Evolutionary conservation across 495 filamentous ascomycete genomes (phyloP).

Genomic region (Achaetomiella virescens): DNA sequence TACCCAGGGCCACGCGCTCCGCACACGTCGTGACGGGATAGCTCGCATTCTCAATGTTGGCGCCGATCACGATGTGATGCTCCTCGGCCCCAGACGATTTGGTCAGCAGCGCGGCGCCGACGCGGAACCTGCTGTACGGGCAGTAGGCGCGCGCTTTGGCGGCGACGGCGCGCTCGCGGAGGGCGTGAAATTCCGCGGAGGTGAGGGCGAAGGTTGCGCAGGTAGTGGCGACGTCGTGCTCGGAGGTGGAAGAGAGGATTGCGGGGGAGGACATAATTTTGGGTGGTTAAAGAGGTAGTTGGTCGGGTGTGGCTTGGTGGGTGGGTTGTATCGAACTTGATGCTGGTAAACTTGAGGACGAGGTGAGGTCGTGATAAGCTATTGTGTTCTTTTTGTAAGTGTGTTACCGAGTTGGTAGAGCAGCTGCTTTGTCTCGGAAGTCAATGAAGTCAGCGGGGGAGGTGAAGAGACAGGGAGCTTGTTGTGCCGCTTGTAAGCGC

Average conservation of each 20-base stretch:
- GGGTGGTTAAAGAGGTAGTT: neutral
- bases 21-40: conserved; percentile 93
- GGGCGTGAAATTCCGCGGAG: conserved; percentile 51
- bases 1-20: conserved; percentile 79
- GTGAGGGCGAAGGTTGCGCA: conserved; percentile 47
- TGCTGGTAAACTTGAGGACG: neutral
- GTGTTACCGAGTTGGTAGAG: neutral
- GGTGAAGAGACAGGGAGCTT: neutral
- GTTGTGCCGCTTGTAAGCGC: conserved; percentile 5
- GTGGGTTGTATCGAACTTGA: neutral
- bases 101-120: conserved; percentile 76
- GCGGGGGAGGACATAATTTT: neutral
- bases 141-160: conserved; percentile 79
- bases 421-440: neutral
- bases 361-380: neutral
- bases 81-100: neutral
- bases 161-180: conserved; percentile 51
- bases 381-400: neutral
- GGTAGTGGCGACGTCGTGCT: conserved; percentile 19
- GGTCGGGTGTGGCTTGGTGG: neutral
- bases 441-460: neutral
- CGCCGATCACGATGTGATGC: conserved; percentile 58
- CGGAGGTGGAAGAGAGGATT: conserved; percentile 24
- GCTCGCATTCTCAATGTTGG: conserved; percentile 89
- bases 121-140: conserved; percentile 90